A percentile compares a stretch with the other conserved stretches of the same genome.
Conservation (phyloP, 2,329 filamentous ascomycete species). For the Fusarium tupiense region DNA sequence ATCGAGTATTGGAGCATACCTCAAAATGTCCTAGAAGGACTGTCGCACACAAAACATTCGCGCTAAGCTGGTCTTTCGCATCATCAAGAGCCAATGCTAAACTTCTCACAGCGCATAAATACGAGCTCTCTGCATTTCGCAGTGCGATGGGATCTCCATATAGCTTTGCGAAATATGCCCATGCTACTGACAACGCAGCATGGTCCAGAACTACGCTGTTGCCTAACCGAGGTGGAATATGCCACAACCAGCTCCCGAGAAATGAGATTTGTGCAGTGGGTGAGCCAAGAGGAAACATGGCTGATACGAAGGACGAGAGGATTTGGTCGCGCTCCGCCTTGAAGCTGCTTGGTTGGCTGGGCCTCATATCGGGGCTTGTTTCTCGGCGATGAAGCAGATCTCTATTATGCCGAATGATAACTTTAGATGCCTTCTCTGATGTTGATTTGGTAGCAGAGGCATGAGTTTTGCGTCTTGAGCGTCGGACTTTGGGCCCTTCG, state of each 20-base stretch:
- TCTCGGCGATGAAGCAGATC: fast-evolving
- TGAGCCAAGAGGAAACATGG: neutral
- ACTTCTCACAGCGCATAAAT: neutral
- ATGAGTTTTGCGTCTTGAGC: neutral
- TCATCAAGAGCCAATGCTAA: neutral
- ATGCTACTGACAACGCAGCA: neutral
- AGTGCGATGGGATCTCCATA: neutral
- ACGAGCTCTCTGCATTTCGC: neutral
- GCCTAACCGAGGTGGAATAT: neutral
- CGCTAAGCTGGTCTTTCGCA: neutral
- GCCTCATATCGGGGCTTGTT: fast-evolving
- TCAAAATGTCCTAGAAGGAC: neutral
- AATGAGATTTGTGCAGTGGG: fast-evolving
- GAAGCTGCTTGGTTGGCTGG: fast-evolving
- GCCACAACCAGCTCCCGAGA: neutral
- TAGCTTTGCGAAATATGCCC: neutral
- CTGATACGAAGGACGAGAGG: neutral
- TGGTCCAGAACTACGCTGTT: neutral
- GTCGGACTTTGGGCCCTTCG: neutral
- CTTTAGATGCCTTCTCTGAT: fast-evolving
- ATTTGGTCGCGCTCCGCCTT: neutral
- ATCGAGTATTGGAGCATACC: fast-evolving
- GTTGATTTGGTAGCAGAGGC: fast-evolving
- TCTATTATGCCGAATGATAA: fast-evolving
- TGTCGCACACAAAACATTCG: neutral